Evolutionary conservation across 129 eudicot species (phyloP).

Genomic region (Pittosporum tobira): DNA sequence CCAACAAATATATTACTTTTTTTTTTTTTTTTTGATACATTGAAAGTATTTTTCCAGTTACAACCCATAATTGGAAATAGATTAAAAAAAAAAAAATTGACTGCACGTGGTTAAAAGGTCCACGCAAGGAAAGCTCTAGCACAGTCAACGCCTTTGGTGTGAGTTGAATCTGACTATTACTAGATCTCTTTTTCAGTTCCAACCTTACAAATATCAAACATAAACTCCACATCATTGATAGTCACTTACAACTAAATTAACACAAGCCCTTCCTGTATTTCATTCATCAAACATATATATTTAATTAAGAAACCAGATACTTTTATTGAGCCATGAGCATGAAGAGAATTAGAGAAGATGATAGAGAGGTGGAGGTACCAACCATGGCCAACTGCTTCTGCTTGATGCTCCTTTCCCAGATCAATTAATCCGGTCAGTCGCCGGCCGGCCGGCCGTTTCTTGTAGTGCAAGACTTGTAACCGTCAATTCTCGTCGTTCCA

Average conservation of each 20-base stretch:
- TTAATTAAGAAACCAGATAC: not conserved
- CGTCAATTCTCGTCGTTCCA: conserved; percentile 13
- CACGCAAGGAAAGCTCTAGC: too few relatives aligned
- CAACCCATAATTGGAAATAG: too few relatives aligned
- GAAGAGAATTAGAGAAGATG: conserved; percentile 7
- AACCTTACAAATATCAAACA: not conserved
- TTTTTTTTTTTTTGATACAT: too few relatives aligned
- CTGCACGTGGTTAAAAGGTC: too few relatives aligned
- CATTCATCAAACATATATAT: not conserved
- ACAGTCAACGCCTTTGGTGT: too few relatives aligned
- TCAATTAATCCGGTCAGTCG: not conserved
- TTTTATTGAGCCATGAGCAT: not conserved
- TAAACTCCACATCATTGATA: too few relatives aligned
- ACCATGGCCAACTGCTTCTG: conserved; percentile 25
- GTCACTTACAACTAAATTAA: not conserved
- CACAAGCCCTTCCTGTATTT: not conserved
- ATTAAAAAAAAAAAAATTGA: too few relatives aligned
- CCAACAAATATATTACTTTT: too few relatives aligned
- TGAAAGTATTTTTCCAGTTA: too few relatives aligned
- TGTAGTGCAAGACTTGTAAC: conserved; percentile 17
- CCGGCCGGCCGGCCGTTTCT: not conserved
- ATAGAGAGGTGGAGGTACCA: conserved; percentile 5
- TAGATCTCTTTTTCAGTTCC: too few relatives aligned
- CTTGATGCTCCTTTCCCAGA: conserved; percentile 12
- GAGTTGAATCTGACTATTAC: too few relatives aligned